Base-by-base conservation (phyloP, 345 rosid genomes). In the Eutrema yunnanense region DNA sequence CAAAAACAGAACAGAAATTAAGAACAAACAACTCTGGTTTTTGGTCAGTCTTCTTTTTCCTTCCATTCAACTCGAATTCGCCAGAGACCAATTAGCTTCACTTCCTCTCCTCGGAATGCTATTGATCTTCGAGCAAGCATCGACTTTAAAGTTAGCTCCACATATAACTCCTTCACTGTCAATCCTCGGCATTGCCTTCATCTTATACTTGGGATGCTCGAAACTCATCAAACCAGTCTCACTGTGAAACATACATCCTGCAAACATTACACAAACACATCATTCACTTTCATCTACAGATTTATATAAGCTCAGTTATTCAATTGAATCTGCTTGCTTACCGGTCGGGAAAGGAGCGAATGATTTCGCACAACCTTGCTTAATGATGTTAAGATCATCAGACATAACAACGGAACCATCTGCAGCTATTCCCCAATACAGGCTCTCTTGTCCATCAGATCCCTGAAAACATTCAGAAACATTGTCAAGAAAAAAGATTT, bases 101-200 rank as follows among this genome's bases (percentile, higher is more conserved):
- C 98, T 94, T 8, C 98, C 98, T 27, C 88, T 83, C 9, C 97
- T 82, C 0, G 98, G 97, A 57, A 94, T 86, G 65, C 81, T 82
- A 52, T 60, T 82, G 22, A 85, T 80, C 75, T 87, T 88, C 0
- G 90, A 72, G 65, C 63, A 86, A 22, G 58, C 77, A 79, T 94
- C 98, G 0, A 86, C 98, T 81, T 86, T 94, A 78, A 94, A 89
- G 71, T 83, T 88, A 29, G 98, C 86, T 7, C 98, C 98, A 38
- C 98, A 89, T 71, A 89, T 27, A 10, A 80, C 90, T 0, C 97
- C 98, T 65, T 94, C 98, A 40, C 97, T 89, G 56, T 94, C 98
- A 59, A 80, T 78, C 71, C 98, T 92, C 0, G 92, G 92, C 96
- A 95, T 87, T 8, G 99, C 95, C 82, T 86, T 88, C 78, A 95